Conservation (phyloP, 192 early-diverging fungal species). For the Podila verticillata region DNA sequence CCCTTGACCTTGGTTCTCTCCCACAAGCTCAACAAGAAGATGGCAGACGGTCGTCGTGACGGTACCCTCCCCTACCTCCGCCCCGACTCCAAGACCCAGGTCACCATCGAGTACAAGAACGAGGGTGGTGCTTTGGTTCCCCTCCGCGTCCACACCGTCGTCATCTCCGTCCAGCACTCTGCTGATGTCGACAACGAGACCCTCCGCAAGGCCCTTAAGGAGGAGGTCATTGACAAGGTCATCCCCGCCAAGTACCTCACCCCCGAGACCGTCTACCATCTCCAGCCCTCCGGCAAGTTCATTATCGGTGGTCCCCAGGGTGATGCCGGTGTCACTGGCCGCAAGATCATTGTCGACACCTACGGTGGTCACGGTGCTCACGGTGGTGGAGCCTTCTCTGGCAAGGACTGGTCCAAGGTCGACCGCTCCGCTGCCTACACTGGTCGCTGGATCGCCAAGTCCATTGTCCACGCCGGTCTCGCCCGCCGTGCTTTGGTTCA, state of each 20-base stretch:
- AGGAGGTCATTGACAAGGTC: slow-evolving; percentile 92
- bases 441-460: slow-evolving; percentile 97
- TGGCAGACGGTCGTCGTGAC: slow-evolving; percentile 95
- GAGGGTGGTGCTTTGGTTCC: slow-evolving; percentile 95
- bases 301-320: slow-evolving; percentile 99
- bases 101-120: slow-evolving; percentile 98
- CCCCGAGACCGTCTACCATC: slow-evolving; percentile 91
- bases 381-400: slow-evolving; percentile 98
- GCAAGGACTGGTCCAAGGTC: slow-evolving; percentile 99
- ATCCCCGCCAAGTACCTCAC: slow-evolving; percentile 92
- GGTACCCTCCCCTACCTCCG: slow-evolving; percentile 88
- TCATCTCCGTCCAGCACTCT: slow-evolving; percentile 97
- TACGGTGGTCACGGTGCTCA: slow-evolving; percentile 96
- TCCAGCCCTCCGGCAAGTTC: slow-evolving; percentile 99
- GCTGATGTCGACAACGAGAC: slow-evolving; percentile 87
- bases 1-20: slow-evolving; percentile 93
- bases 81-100: slow-evolving; percentile 99
- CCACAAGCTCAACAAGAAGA: slow-evolving; percentile 97
- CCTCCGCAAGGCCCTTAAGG: slow-evolving; percentile 87
- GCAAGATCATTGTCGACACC: slow-evolving; percentile 80
- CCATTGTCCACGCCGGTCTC: slow-evolving; percentile 91
- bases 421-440: slow-evolving; percentile 98
- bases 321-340: slow-evolving; percentile 61
- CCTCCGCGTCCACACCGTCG: slow-evolving; percentile 95
- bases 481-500: slow-evolving; percentile 94